Conservation (phyloP, 768 basidiomycete genomes). For the Boletellus ananas region DNA sequence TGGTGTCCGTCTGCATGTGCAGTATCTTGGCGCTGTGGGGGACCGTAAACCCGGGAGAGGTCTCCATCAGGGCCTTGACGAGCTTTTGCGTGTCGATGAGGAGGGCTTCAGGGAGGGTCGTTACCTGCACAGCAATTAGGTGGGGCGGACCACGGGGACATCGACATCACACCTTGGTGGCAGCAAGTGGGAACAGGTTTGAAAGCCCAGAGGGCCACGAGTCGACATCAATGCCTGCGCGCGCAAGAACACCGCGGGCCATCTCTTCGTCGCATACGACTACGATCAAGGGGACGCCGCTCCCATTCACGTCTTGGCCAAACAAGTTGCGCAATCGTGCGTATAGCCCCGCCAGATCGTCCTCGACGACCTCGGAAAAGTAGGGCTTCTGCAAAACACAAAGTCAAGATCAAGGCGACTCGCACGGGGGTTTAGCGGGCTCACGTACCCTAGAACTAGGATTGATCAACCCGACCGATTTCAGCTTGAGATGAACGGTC, state of each 20-base stretch:
- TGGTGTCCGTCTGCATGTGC: conserved; percentile 29
- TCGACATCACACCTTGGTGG: conserved; percentile 5
- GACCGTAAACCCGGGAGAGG: conserved; percentile 19
- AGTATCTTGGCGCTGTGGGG: conserved; percentile 34
- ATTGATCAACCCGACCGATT: conserved; percentile 11
- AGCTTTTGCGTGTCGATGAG: conserved; percentile 41
- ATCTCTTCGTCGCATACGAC: conserved; percentile 44
- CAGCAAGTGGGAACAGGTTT: conserved; percentile 10
- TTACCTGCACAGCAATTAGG: conserved; percentile 1
- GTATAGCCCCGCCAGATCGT: conserved; percentile 9
- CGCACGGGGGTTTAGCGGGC: neutral
- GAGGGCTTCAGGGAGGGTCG: conserved; percentile 27
- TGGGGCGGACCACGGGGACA: too few relatives aligned
- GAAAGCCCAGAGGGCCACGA: conserved; percentile 40
- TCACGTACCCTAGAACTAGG: conserved; percentile 13
- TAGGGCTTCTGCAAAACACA: conserved; percentile 5
- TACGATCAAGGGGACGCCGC: conserved; percentile 38
- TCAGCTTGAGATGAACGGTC: conserved; percentile 20
- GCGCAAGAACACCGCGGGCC: conserved; percentile 37
- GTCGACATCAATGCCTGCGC: conserved; percentile 40
- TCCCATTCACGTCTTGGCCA: conserved; percentile 13
- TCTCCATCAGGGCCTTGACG: conserved; percentile 39
- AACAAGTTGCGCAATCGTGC: conserved; percentile 21
- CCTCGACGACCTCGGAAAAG: conserved; percentile 19
- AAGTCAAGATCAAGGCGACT: neutral